Base-by-base conservation (phyloP, 805 yeast species). In the Myxozyma melibiosi region DNA sequence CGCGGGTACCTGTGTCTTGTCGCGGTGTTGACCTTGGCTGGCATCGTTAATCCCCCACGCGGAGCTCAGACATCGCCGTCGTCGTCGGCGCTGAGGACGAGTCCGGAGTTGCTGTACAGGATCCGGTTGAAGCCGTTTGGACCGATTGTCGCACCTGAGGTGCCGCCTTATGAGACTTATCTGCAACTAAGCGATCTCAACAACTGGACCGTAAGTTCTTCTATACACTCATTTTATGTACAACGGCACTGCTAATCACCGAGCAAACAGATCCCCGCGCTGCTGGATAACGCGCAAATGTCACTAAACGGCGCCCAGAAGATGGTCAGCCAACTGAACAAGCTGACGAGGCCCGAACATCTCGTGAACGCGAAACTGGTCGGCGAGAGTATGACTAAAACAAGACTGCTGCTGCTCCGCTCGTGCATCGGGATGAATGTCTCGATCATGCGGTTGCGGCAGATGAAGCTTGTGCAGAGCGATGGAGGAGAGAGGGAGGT, bases 91-190 rank as follows among this genome's bases (percentile, higher is more conserved):
- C 14, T 3, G 38, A 25, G 3, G 44, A 52, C 71, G 2, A 35
- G 62, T 3, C 58, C 65, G 1, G 73, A 73, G 44, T 61, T 74
- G 35, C 68, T 80, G 16, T 84, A 78, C 67, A 72, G 78, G 8
- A 73, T 90, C 44, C 80, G 96, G 63, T 78, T 89, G 80, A 90
- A 89, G 69, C 84, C 94, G 3, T 88, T 86, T 74, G 80, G 85
- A 22, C 80, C 90, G 0, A 85, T 90, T 20, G 96, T 95, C 0
- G 83, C 83, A 9, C 97, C 97, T 0, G 78, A 77, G 28, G 66
- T 82, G 40, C 90, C 92, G 2, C 67, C 75, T 0, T 84, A 72
- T 27, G 11, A 48, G 25, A 2, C 41, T 2, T 48, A 18, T 38
- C 34, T 48, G 4, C 28, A 38, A 48, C 25, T 37, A 11, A 38